Evolutionary conservation across 2,329 filamentous ascomycete genomes (phyloP).

Genomic region (Penicillium sp.): DNA sequence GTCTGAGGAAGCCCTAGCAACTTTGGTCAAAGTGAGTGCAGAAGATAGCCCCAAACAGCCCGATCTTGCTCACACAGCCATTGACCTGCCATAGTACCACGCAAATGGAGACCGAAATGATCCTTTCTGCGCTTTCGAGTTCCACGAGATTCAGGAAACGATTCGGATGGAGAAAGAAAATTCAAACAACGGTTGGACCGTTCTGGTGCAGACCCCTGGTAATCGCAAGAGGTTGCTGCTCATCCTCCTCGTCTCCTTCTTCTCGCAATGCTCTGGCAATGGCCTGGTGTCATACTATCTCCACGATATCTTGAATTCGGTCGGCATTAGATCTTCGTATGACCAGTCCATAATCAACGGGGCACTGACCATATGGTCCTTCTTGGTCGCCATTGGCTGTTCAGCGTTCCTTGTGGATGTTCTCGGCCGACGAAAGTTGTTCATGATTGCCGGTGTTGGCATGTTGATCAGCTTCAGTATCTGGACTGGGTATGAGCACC

Average conservation of each 20-base stretch:
- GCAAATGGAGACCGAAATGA: too few relatives aligned
- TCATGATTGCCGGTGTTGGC: background rate
- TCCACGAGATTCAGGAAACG: too few relatives aligned
- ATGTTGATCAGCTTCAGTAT: background rate
- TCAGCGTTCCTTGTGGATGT: background rate
- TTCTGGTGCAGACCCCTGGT: background rate
- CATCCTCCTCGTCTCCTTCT: background rate
- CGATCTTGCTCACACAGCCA: too few relatives aligned
- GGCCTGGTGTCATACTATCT: background rate
- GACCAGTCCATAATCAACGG: background rate
- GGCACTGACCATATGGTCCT: background rate
- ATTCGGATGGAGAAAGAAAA: too few relatives aligned
- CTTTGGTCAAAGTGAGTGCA: too few relatives aligned
- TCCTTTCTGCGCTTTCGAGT: too few relatives aligned
- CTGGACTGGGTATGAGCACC: too few relatives aligned
- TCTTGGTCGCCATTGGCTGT: background rate
- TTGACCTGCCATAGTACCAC: too few relatives aligned
- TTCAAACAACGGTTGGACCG: too few relatives aligned
- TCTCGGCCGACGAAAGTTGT: background rate
- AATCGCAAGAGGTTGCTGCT: background rate
- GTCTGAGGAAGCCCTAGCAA: too few relatives aligned
- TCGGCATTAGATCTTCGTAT: background rate
- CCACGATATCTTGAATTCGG: background rate
- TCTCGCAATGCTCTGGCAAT: background rate
- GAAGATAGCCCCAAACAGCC: too few relatives aligned